Evolutionary conservation across 2,329 filamentous ascomycete genomes (phyloP).

Genomic region (Penicillium paneum): DNA sequence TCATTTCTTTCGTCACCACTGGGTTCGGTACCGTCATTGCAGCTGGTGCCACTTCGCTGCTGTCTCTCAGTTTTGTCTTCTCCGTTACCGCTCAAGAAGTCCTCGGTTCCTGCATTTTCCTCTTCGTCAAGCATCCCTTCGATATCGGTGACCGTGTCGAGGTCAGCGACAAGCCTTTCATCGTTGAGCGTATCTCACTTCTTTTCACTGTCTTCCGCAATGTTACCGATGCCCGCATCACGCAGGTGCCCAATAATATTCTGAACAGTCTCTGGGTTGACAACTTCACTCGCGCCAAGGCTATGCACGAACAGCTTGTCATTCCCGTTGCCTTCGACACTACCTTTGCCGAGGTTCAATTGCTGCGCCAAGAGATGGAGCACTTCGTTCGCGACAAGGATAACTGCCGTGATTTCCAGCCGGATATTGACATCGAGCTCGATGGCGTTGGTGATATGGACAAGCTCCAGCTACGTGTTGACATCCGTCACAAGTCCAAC

Average conservation of each 20-base stretch:
- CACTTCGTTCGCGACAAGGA: slow-evolving; percentile 78
- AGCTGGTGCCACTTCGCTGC: slow-evolving; percentile 83
- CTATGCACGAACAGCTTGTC: slow-evolving; percentile 82
- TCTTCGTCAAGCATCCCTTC: slow-evolving; percentile 97
- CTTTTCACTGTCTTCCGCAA: slow-evolving; percentile 89
- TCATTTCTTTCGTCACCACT: slow-evolving; percentile 84
- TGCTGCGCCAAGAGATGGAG: slow-evolving; percentile 79
- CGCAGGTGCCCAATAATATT: slow-evolving; percentile 83
- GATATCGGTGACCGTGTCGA: slow-evolving; percentile 95
- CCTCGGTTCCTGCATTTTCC: slow-evolving; percentile 95
- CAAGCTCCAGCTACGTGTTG: slow-evolving; percentile 77
- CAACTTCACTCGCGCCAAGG: slow-evolving; percentile 84
- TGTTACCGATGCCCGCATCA: slow-evolving; percentile 74
- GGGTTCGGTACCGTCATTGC: slow-evolving; percentile 81
- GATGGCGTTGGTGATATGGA: slow-evolving; percentile 78
- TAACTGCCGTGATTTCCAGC: slow-evolving; percentile 87
- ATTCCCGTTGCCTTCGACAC: slow-evolving; percentile 84
- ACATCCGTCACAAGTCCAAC: slow-evolving; percentile 89
- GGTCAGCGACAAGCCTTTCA: slow-evolving; percentile 64
- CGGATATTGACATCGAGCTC: slow-evolving; percentile 75
- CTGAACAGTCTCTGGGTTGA: slow-evolving; percentile 94
- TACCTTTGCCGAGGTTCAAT: slow-evolving; percentile 81
- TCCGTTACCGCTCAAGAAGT: slow-evolving; percentile 89
- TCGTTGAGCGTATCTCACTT: slow-evolving; percentile 91
- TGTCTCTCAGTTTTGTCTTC: slow-evolving; percentile 97